These are phyloP conservation scores for Penicillium vulpinum DNA, from an alignment of 2,329 filamentous ascomycete species.

Conservation along the genomic window DNA sequence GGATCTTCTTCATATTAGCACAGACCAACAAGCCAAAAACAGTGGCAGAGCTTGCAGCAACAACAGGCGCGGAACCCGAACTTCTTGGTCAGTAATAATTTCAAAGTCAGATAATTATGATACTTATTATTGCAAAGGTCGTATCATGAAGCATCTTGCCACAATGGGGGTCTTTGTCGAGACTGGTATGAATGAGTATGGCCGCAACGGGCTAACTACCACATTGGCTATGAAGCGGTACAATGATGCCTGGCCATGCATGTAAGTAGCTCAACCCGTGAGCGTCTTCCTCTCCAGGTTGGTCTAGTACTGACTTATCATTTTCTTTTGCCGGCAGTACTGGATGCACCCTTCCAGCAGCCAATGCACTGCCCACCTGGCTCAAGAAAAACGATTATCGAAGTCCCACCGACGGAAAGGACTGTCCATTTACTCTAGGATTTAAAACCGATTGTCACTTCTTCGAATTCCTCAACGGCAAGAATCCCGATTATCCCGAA, in stretches of 20 bases:
- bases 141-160: slow-evolving; percentile 21
- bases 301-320: background rate
- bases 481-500: slow-evolving; percentile 7
- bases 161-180: slow-evolving; percentile 19
- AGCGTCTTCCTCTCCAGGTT: too few species aligned
- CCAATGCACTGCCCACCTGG: slow-evolving; percentile 5
- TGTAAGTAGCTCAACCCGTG: slow-evolving; percentile 7
- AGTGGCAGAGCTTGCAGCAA: slow-evolving; percentile 16
- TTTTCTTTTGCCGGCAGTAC: background rate
- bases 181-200: slow-evolving; percentile 17
- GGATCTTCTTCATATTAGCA: slow-evolving; percentile 14
- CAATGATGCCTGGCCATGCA: slow-evolving; percentile 16
- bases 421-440: slow-evolving; percentile 9
- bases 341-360: slow-evolving; percentile 6
- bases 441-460: slow-evolving; percentile 4
- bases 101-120: too few species aligned
- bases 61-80: slow-evolving; percentile 9
- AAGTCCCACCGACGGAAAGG: slow-evolving; percentile 6
- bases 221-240: slow-evolving; percentile 14
- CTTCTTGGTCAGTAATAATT: slow-evolving; percentile 11
- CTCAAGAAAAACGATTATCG: slow-evolving; percentile 12
- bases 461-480: slow-evolving; percentile 10
- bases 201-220: slow-evolving; percentile 13
- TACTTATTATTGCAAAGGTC: slow-evolving; percentile 1
- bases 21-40: slow-evolving; percentile 11